Conservation (phyloP, 2,329 filamentous ascomycete genomes). For the Paracoccidioides lutzii region DNA sequence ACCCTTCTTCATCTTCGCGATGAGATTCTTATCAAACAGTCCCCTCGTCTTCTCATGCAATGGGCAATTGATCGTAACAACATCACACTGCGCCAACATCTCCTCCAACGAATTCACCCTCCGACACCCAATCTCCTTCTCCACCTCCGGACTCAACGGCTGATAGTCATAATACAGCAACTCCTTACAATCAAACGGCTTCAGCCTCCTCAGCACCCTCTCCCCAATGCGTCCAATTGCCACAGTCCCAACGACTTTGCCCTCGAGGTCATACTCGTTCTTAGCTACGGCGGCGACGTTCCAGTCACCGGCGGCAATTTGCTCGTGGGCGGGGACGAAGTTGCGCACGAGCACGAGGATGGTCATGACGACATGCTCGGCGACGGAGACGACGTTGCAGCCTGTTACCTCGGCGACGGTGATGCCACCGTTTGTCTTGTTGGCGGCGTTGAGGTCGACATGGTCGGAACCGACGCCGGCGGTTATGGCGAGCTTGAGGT, state of each 20-base stretch:
- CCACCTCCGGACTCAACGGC: conserved; percentile 68
- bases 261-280: conserved; percentile 95
- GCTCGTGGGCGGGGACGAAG: conserved; percentile 95
- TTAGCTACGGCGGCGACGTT: conserved; percentile 91
- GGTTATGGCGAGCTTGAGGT: conserved; percentile 92
- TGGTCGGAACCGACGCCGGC: conserved; percentile 98
- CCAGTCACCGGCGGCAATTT: conserved; percentile 82
- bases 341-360: conserved; percentile 93
- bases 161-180: conserved; percentile 99
- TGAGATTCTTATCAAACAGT: conserved; percentile 96
- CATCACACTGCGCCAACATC: conserved; percentile 83
- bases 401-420: conserved; percentile 97
- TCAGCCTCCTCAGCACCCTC: conserved; percentile 89
- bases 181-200: conserved; percentile 99
- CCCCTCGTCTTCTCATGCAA: conserved; percentile 95
- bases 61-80: conserved; percentile 99
- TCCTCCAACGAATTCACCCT: conserved; percentile 84
- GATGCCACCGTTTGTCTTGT: conserved; percentile 95
- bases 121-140: conserved; percentile 91
- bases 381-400: conserved; percentile 95
- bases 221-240: conserved; percentile 96
- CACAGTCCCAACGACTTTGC: conserved; percentile 95
- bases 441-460: conserved; percentile 90
- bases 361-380: conserved; percentile 99
- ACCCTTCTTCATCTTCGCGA: conserved; percentile 98